Conservation (phyloP, 2,329 filamentous ascomycete species). For the Xylariaceae sp. region DNA sequence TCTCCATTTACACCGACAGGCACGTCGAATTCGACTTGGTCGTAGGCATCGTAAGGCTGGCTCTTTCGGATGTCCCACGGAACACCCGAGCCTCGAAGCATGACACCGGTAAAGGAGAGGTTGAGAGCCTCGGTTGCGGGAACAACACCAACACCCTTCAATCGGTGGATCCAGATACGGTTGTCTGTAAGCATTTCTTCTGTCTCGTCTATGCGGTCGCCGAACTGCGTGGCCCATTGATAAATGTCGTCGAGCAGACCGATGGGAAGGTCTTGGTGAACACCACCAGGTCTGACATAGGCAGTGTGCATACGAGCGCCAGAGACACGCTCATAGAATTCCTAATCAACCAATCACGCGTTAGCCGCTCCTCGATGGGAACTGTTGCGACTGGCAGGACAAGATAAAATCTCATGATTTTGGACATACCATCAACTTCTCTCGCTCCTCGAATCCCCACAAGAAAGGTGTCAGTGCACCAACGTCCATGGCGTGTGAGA, state of each 20-base stretch:
- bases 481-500: conserved; percentile 98
- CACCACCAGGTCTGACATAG: conserved; percentile 93
- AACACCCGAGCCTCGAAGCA: conserved; percentile 93
- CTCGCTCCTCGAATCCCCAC: conserved; percentile 99
- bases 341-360: conserved; percentile 46
- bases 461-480: conserved; percentile 96
- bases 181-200: conserved; percentile 99
- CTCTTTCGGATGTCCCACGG: conserved; percentile 97
- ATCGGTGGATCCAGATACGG: conserved; percentile 95
- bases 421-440: conserved; percentile 90
- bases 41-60: conserved; percentile 95
- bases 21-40: conserved; percentile 95
- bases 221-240: conserved; percentile 98
- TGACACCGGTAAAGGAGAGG: conserved; percentile 93
- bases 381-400: background rate
- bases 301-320: conserved; percentile 95
- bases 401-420: background rate
- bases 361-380: background rate
- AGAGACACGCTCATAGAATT: conserved; percentile 99
- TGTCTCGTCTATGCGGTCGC: conserved; percentile 96
- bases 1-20: conserved; percentile 95
- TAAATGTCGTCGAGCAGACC: conserved; percentile 98
- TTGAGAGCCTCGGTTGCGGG: conserved; percentile 91
- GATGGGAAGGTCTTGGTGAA: conserved; percentile 88
- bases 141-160: conserved; percentile 87